Percentiles rank a stretch among this genome's conserved stretches.
Conservation (phyloP, 2,329 filamentous ascomycete species). For the Calonectria hawksworthii region DNA sequence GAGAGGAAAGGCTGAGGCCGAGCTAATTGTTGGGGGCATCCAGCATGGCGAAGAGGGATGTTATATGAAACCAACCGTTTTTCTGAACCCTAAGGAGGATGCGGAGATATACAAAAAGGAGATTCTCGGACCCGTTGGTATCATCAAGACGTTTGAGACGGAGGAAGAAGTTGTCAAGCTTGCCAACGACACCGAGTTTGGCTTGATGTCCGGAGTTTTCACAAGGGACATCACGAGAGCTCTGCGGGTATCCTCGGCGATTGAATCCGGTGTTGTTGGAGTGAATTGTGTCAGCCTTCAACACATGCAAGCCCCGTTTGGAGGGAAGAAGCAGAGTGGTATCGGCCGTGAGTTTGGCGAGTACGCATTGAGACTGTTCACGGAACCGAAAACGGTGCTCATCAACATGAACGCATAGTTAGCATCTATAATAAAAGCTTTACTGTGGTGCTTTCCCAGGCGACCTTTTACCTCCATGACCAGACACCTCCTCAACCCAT, state of each 20-base stretch:
- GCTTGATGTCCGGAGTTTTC: slow-evolving; percentile 28
- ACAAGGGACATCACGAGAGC: slow-evolving; percentile 23
- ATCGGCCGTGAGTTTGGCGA: slow-evolving; percentile 28
- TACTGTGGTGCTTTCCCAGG: too few species aligned
- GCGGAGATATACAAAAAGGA: slow-evolving; percentile 24
- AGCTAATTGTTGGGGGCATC: slow-evolving; percentile 25
- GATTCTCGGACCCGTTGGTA: slow-evolving; percentile 26
- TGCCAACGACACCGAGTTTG: slow-evolving; percentile 31
- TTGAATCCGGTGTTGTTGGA: slow-evolving; percentile 28
- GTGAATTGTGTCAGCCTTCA: slow-evolving; percentile 31
- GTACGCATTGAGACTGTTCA: slow-evolving; percentile 28
- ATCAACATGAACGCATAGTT: slow-evolving; percentile 27
- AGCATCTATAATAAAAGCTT: background rate
- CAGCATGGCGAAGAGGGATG: slow-evolving; percentile 24
- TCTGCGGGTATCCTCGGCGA: slow-evolving; percentile 22
- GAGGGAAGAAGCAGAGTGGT: slow-evolving; percentile 29
- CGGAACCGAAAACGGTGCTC: slow-evolving; percentile 31
- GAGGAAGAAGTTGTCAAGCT: slow-evolving; percentile 26
- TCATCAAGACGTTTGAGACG: slow-evolving; percentile 30
- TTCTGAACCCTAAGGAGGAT: slow-evolving; percentile 24
- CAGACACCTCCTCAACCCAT: too few species aligned
- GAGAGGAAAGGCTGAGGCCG: slow-evolving; percentile 17
- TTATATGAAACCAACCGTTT: slow-evolving; percentile 27
- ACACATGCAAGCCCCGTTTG: slow-evolving; percentile 24
- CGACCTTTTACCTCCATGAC: too few species aligned